phyloP scores from a whole-genome alignment of 2,329 filamentous ascomycete genomes.

The Aspergillus pseudotamarii region DNA sequence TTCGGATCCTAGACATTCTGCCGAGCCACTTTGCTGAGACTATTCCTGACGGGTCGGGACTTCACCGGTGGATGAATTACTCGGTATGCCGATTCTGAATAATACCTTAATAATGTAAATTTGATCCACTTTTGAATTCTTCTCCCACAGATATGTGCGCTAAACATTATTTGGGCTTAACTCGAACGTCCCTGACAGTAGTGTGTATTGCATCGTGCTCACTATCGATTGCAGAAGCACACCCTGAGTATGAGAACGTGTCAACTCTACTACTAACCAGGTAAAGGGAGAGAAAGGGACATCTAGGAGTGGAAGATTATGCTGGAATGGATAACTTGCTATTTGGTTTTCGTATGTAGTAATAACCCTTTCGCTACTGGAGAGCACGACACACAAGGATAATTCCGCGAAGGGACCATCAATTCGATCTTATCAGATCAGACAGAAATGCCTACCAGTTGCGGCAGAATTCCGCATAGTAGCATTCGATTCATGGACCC shows the following conservation, averaged over 20 bases:
- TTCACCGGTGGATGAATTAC: neutral
- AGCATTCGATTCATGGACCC: neutral
- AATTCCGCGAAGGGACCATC: neutral
- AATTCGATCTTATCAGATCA: slow-evolving; percentile 2
- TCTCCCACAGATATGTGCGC: neutral
- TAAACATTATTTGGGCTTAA: neutral
- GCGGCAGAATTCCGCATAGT: neutral
- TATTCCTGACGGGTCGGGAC: neutral
- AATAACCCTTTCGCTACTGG: neutral
- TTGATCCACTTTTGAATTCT: neutral
- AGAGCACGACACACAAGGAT: neutral
- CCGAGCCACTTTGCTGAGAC: neutral
- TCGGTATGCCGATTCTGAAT: slow-evolving; percentile 3
- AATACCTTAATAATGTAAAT: slow-evolving; percentile 2
- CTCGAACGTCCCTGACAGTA: neutral
- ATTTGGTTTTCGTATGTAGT: neutral
- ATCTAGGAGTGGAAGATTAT: neutral
- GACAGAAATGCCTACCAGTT: neutral
- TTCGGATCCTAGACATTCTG: neutral
- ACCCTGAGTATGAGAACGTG: neutral
- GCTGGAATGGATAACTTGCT: neutral
- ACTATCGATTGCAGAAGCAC: neutral
- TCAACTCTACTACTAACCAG: neutral
- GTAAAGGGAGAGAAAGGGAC: neutral
- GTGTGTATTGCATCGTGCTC: neutral